Base-by-base conservation (phyloP, 768 basidiomycete genomes). In the Naganishia vaughanmartiniae region DNA sequence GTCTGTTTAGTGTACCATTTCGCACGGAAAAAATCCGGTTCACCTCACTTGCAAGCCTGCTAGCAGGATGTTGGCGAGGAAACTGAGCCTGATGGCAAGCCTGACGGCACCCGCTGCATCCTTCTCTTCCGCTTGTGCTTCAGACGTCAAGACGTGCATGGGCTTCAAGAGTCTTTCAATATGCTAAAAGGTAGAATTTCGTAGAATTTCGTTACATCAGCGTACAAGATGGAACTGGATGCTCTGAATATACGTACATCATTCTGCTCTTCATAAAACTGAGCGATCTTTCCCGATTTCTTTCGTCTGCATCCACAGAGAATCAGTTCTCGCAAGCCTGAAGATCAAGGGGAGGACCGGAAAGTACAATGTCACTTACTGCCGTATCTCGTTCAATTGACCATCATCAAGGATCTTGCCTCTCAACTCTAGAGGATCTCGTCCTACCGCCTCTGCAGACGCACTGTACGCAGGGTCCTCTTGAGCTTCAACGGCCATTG, bases 161-260 rank as follows among this genome's bases (percentile, higher is more conserved):
- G 93, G 87, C 81, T 95, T 96, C 39, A 98, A 85, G 72, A 97
- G 82, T n/a, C 87, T 86, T n/a, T 83, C 78, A 72, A 98, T 95
- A 70, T 93, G 89, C 90, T 95, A 34, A 1, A 14, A 58, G 7
- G 57, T 1, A 31, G n/a, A 28, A n/a, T n/a, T n/a, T n/a, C n/a
- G n/a, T n/a, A n/a, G n/a, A 21, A 28, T 39, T 36, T 76, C 63
- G 70, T 56, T 2, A 45, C 17, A 54, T 34, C 24, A 65, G 54
- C 10, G 26, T 24, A 30, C 39, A n/a, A 45, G 19, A 17, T 7
- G 33, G 54, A 21, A 33, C 65, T 15, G 9, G 9, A 54, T 26
- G 26, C 10, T 28, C 15, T 15, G 36, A 36, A 24, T 28, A 14
- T 24, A 63, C 60, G 24, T 63, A 63, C 60, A 17, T 63, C 78